Evolutionary conservation across 805 yeast species (phyloP), one percentile per base, ranked within the genome.

Genomic region (Schizosaccharomyces osmophilus): DNA sequence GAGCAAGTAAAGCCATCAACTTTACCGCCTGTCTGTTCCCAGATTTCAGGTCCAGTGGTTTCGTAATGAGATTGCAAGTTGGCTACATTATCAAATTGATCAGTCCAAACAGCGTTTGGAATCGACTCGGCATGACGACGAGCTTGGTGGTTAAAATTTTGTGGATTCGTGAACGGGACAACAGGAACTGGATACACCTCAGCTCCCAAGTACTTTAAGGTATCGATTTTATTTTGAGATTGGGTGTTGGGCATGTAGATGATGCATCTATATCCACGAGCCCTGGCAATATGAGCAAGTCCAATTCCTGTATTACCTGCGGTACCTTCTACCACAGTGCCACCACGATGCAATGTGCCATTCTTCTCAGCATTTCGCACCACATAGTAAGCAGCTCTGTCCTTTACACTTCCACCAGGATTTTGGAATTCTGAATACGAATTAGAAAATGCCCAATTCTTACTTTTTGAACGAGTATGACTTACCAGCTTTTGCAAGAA

Each of bases 261-360:
- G 60, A 87, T 82, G 70, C 93, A 82, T 62, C 83, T 79, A 75
- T 87, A 87, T 39, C 95, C 95, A 66, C 83, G 80, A 59, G 89
- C 79, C 43, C 95, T 76, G 69, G 94, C 85, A 57, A 74, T 71
- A 65, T 80, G 83, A 5, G 95, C 95, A 62, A 87, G 74, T 0
- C 95, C 95, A 66, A 87, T 87, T 19, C 95, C 96, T n/a, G 96
- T 87, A 73, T 87, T 87, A 41, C 96, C 96, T 2, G 96, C 96
- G 13, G 95, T 87, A 6, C 95, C 95, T 72, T 87, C 96, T 19
- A 87, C 89, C 39, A 87, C 80, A 1, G 95, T 87, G 42, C 93
- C 95, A 8, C 94, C 93, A 3, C 87, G 80, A 63, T 73, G 69
- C 62, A 87, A 74, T 62, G 77, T 72, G 1, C 87, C 87, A 63